Percentiles rank a stretch among this genome's conserved stretches.
These are phyloP conservation scores for Vinca minor DNA, from an alignment of 257 asterid genomes.

Conservation along the genomic window DNA sequence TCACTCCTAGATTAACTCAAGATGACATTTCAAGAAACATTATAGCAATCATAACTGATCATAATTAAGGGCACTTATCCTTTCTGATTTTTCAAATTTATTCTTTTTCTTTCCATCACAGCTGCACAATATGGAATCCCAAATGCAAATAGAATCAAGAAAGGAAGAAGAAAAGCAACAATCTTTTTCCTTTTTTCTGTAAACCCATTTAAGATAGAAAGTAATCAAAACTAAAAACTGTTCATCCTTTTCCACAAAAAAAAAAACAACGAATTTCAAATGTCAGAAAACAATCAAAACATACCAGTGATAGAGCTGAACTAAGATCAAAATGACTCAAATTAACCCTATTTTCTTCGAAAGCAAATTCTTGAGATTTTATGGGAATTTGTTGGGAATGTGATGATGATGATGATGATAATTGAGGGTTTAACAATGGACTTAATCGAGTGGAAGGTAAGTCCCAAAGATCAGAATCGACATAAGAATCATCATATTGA, in stretches of 20 bases:
- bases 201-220: not conserved
- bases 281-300: not conserved
- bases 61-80: too few species aligned
- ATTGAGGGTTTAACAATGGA: constrained; percentile 14
- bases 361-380: constrained; percentile 27
- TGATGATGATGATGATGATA: too few species aligned
- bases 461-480: constrained; percentile 86
- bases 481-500: constrained; percentile 63
- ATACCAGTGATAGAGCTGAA: constrained; percentile 61
- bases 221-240: too few species aligned
- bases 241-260: not conserved
- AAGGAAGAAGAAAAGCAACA: not conserved
- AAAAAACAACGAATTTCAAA: not conserved
- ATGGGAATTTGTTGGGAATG: constrained; percentile 21
- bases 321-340: constrained; percentile 46
- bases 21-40: too few species aligned
- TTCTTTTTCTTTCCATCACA: too few species aligned
- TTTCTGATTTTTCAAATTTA: too few species aligned
- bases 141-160: not conserved
- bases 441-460: constrained; percentile 54
- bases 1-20: too few species aligned
- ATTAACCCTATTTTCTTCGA: constrained; percentile 16
- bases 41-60: too few species aligned
- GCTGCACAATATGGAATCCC: not conserved
- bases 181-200: not conserved